Conservation (phyloP, 2,329 filamentous ascomycete species). For the Xylariaceae sp. region DNA sequence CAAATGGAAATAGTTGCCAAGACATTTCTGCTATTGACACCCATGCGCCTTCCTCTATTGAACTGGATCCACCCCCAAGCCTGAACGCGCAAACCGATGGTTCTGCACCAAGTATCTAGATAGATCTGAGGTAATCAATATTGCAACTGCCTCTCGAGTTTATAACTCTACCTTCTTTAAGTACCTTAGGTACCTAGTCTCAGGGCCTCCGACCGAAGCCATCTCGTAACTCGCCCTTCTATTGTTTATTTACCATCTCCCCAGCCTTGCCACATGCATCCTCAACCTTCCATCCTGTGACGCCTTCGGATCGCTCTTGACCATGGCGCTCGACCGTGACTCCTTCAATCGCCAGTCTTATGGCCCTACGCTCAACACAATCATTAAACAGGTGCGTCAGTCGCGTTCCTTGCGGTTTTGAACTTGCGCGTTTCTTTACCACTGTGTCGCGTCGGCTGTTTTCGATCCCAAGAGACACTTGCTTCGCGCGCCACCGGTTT, state of each 20-base stretch:
- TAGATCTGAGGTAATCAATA: no score
- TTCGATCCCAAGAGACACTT: neutral
- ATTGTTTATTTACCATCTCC: neutral
- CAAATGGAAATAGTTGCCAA: no score
- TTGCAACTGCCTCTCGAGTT: no score
- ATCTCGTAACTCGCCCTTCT: neutral
- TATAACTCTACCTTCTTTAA: no score
- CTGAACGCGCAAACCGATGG: no score
- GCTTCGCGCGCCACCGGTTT: no score
- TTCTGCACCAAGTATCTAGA: no score
- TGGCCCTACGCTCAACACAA: slow-evolving; percentile 55
- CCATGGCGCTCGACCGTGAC: slow-evolving; percentile 40
- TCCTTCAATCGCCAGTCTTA: slow-evolving; percentile 60
- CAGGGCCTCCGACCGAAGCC: neutral
- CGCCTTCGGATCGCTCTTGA: slow-evolving; percentile 22
- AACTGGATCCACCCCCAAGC: no score
- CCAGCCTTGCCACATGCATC: slow-evolving; percentile 27
- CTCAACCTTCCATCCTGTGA: slow-evolving; percentile 14
- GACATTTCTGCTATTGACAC: no score
- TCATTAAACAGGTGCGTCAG: slow-evolving; percentile 59
- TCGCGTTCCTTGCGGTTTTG: slow-evolving; percentile 6
- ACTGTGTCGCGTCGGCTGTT: no score
- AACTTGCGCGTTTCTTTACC: neutral
- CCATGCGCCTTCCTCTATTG: no score
- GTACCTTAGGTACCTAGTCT: no score